Conservation (phyloP, 495 filamentous ascomycete species). For the Cryomyces minteri region DNA sequence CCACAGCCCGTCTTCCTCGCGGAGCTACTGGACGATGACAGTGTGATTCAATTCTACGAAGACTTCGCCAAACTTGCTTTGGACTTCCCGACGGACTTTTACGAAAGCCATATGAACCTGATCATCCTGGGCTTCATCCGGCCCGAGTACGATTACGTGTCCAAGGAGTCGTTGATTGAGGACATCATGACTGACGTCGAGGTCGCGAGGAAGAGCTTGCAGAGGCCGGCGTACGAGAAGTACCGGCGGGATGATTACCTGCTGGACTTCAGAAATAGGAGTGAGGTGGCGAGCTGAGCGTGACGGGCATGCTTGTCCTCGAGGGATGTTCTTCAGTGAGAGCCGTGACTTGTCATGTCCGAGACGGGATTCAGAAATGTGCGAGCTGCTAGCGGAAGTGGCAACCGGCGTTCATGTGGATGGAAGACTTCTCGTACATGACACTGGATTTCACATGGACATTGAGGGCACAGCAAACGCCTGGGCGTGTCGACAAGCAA, state of each 20-base stretch:
- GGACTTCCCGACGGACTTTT: conserved; percentile 61
- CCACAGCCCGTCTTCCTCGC: conserved; percentile 72
- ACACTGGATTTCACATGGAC: too few species aligned
- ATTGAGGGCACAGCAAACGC: too few species aligned
- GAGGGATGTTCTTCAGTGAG: too few species aligned
- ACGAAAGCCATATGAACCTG: conserved; percentile 58
- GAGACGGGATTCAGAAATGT: too few species aligned
- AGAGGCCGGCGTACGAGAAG: conserved; percentile 42
- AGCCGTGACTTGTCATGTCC: too few species aligned
- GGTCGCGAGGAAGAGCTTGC: conserved; percentile 59
- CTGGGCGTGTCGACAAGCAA: too few species aligned
- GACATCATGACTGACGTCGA: conserved; percentile 82
- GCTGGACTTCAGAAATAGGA: too few species aligned
- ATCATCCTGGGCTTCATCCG: conserved; percentile 74
- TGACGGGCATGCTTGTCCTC: too few species aligned
- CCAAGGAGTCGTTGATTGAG: conserved; percentile 60
- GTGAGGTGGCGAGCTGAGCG: too few species aligned
- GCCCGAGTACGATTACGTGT: conserved; percentile 74
- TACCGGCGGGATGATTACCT: conserved; percentile 28
- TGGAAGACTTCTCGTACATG: too few species aligned
- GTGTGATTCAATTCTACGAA: conserved; percentile 86
- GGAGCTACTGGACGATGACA: conserved; percentile 85
- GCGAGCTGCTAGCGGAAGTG: too few species aligned
- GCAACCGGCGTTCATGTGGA: too few species aligned
- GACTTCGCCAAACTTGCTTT: conserved; percentile 87